These are phyloP conservation scores for Diaporthe australafricana DNA, from an alignment of 2,329 filamentous ascomycete genomes.

Conservation along the genomic window DNA sequence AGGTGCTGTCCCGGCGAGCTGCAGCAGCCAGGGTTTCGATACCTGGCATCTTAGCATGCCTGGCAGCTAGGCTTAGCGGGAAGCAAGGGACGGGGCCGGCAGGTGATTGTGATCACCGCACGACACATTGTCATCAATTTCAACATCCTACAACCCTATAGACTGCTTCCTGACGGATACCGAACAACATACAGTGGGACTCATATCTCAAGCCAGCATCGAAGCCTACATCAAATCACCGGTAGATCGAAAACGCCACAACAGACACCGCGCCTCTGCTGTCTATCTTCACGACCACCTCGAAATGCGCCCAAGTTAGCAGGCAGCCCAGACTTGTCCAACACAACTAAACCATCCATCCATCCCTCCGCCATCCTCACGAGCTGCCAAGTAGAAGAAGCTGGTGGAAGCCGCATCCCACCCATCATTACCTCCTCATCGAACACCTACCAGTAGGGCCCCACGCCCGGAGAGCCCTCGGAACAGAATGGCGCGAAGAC, in stretches of 20 bases:
- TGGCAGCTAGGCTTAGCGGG: background rate
- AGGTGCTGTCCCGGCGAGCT: background rate
- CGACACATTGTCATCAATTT: constrained; percentile 27
- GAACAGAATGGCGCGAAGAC: constrained; percentile 64
- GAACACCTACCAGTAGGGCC: background rate
- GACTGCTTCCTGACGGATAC: background rate
- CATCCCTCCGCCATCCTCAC: background rate
- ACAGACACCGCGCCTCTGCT: background rate
- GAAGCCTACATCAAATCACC: background rate
- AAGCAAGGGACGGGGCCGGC: constrained; percentile 18
- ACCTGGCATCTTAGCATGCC: too few species aligned
- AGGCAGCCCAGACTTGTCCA: background rate
- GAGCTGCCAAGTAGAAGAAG: background rate
- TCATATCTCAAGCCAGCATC: background rate
- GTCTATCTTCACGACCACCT: background rate
- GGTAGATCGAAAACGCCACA: background rate
- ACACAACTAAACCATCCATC: too few species aligned
- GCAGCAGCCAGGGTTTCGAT: constrained; percentile 10
- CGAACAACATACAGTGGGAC: background rate
- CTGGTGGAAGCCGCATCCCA: background rate
- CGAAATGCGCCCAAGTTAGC: constrained; percentile 31
- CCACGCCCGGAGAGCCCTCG: background rate
- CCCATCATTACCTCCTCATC: background rate
- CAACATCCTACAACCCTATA: background rate
- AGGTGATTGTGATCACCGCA: constrained; percentile 23